These are phyloP conservation scores for Talaromyces adpressus DNA, from an alignment of 495 filamentous ascomycete species.

Conservation along the genomic window DNA sequence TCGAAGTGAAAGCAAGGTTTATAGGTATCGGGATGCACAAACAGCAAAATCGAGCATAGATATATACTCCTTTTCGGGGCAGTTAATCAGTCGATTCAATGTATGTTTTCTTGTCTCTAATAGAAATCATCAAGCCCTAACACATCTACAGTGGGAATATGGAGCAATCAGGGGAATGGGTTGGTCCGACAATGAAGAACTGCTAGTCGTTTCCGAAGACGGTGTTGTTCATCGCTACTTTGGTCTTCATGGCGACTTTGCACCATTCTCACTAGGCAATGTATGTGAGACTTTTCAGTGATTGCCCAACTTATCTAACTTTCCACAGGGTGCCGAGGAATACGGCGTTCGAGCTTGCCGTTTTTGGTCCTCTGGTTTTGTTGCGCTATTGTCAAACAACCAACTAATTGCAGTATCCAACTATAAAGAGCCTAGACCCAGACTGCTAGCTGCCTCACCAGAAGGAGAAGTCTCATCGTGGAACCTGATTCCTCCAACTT, in stretches of 20 bases:
- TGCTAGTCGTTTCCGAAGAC: constrained; percentile 82
- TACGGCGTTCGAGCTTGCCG: constrained; percentile 78
- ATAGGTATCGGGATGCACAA: constrained; percentile 64
- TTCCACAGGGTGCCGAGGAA: constrained; percentile 66
- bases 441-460: constrained; percentile 68
- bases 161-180: constrained; percentile 82
- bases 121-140: not conserved
- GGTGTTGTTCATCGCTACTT: constrained; percentile 89
- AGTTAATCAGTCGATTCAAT: constrained; percentile 64
- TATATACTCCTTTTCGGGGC: constrained; percentile 88
- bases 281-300: constrained; percentile 28
- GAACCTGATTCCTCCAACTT: constrained; percentile 80
- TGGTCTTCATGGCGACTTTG: constrained; percentile 88
- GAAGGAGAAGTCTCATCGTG: constrained; percentile 78
- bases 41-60: constrained; percentile 79
- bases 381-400: constrained; percentile 88
- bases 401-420: constrained; percentile 76
- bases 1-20: constrained; percentile 80
- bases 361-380: constrained; percentile 88
- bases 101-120: constrained; percentile 29
- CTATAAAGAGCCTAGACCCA: constrained; percentile 87
- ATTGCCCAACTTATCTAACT: constrained; percentile 12
- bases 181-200: constrained; percentile 95
- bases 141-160: constrained; percentile 70
- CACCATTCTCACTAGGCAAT: constrained; percentile 89